phyloP scores from a whole-genome alignment of 371 early-diverging fungal genomes.

The Circinella umbellata region DNA sequence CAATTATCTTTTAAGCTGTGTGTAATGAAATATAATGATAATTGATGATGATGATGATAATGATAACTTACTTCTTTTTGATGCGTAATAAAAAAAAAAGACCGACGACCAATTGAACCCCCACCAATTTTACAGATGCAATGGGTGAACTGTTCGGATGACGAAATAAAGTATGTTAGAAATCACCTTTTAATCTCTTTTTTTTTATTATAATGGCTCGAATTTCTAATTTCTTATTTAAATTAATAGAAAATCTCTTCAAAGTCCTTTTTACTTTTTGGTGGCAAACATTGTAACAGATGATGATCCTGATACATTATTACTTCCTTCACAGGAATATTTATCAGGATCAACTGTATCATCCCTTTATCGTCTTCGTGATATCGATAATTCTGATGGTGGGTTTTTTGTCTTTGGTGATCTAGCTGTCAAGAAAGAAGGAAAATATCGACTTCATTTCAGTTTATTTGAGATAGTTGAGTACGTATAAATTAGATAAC shows the following conservation, averaged over 20 bases:
- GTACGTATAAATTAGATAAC: slow-evolving; percentile 45
- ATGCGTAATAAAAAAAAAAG: neutral
- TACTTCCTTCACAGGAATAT: slow-evolving; percentile 39
- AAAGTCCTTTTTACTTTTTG: slow-evolving; percentile 55
- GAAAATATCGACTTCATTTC: slow-evolving; percentile 85
- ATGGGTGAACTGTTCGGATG: slow-evolving; percentile 35
- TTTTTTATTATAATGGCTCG: slow-evolving; percentile 8
- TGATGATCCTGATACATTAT: slow-evolving; percentile 18
- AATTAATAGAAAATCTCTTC: slow-evolving; percentile 42
- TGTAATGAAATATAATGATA: neutral
- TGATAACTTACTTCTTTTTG: neutral
- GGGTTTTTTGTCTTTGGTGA: slow-evolving; percentile 97
- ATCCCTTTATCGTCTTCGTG: slow-evolving; percentile 45
- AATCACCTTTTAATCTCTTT: neutral
- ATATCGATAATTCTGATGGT: slow-evolving; percentile 69
- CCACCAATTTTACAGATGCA: slow-evolving; percentile 52
- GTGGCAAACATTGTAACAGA: slow-evolving; percentile 43
- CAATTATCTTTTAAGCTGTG: neutral
- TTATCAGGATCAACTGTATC: slow-evolving; percentile 52
- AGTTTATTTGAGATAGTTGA: slow-evolving; percentile 88
- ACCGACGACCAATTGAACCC: slow-evolving; percentile 52
- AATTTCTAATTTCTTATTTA: no score
- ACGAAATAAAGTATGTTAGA: slow-evolving; percentile 47
- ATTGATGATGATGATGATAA: no score
- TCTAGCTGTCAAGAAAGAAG: slow-evolving; percentile 88